Percentiles rank a stretch among this genome's conserved stretches.
Conservation (phyloP, 1,284 basidiomycete species). For the Prillingera fragicola region DNA sequence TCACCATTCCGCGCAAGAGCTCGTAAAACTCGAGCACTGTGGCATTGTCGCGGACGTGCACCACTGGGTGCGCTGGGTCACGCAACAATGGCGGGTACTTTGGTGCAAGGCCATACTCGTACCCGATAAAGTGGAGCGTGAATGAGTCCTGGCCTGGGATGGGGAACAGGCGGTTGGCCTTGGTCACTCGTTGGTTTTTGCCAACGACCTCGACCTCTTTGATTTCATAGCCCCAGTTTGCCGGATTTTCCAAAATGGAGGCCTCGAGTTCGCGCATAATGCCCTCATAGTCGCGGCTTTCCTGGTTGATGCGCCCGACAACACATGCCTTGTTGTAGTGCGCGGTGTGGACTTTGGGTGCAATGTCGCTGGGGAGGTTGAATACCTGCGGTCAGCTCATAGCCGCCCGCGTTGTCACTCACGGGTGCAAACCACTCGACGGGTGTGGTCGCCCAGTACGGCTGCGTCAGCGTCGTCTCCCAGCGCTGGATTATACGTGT, state of each 20-base stretch:
- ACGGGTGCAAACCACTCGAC: background rate
- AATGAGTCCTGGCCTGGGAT: slow-evolving; percentile 1
- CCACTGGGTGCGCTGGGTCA: background rate
- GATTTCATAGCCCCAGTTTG: background rate
- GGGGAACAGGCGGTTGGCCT: background rate
- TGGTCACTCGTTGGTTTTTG: background rate
- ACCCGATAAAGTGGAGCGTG: slow-evolving; percentile 7
- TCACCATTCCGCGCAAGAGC: slow-evolving; percentile 1
- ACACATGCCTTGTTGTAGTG: slow-evolving; percentile 1
- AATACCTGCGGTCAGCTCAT: background rate
- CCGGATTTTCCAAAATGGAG: background rate
- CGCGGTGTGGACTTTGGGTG: background rate
- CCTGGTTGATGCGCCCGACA: slow-evolving; percentile 1
- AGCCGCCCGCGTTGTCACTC: background rate
- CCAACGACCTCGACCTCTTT: slow-evolving; percentile 1
- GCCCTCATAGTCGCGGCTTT: background rate
- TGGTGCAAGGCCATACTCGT: background rate
- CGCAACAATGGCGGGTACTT: background rate
- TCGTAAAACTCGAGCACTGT: background rate
- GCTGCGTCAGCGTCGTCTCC: background rate
- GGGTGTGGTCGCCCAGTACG: background rate
- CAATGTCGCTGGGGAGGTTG: background rate
- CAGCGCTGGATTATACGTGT: background rate
- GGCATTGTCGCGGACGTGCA: background rate
- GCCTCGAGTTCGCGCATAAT: background rate